These are phyloP conservation scores for Fomes fomentarius DNA, from an alignment of 1,284 basidiomycete genomes.

Conservation along the genomic window DNA sequence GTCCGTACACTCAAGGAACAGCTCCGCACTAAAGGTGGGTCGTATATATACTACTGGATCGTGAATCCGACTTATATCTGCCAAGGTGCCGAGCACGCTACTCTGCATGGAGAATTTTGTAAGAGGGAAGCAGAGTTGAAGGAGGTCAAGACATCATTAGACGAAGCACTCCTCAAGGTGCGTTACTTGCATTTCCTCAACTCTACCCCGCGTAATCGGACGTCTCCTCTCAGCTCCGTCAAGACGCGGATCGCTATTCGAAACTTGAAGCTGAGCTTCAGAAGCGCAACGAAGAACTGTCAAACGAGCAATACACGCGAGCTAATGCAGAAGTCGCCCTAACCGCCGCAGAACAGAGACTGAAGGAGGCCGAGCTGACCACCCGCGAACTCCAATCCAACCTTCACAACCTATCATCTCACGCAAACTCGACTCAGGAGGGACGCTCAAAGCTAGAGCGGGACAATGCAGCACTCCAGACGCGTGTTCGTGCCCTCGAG, in stretches of 20 bases:
- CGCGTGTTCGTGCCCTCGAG: conserved; percentile 28
- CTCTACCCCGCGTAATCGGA: conserved; percentile 1
- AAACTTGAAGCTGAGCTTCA: conserved; percentile 55
- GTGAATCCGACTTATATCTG: neutral
- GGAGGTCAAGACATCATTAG: conserved; percentile 53
- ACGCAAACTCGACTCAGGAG: conserved; percentile 50
- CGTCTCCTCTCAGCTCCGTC: conserved; percentile 48
- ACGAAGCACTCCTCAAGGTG: conserved; percentile 67
- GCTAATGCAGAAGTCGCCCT: conserved; percentile 60
- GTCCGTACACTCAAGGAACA: conserved; percentile 59
- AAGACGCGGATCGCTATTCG: conserved; percentile 59
- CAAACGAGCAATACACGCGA: conserved; percentile 54
- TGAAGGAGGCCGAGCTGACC: conserved; percentile 53
- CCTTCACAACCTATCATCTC: conserved; percentile 58
- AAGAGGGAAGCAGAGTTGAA: conserved; percentile 58
- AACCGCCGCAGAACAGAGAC: conserved; percentile 48
- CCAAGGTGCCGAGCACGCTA: conserved; percentile 46
- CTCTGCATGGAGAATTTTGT: conserved; percentile 55
- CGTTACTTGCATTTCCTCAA: conserved; percentile 15
- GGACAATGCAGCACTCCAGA: conserved; percentile 58
- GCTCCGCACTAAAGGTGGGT: conserved; percentile 61
- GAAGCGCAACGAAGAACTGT: conserved; percentile 53
- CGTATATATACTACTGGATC: conserved; percentile 5
- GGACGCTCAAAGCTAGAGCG: conserved; percentile 50
- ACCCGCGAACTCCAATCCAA: conserved; percentile 58